Evolutionary conservation across 2,329 filamentous ascomycete species (phyloP).

Genomic region (Colletotrichum costaricense): DNA sequence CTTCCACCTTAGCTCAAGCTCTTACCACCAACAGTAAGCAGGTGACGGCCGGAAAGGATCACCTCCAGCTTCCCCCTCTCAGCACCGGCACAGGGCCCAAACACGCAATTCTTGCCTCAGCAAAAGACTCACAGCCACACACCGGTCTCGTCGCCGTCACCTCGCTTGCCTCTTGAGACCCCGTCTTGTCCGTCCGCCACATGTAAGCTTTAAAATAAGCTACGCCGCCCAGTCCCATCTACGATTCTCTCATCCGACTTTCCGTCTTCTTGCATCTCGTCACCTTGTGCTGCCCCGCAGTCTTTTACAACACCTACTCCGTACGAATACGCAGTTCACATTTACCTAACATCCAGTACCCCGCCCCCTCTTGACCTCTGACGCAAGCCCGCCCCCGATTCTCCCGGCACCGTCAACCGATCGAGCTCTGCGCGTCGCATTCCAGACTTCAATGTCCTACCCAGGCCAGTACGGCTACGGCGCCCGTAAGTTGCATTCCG

Average conservation of each 20-base stretch:
- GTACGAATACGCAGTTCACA: not conserved
- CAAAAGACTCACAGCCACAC: not conserved
- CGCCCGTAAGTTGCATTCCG: slow-evolving; percentile 42
- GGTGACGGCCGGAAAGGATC: slow-evolving; percentile 6
- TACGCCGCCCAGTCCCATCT: not conserved
- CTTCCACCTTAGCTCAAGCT: not conserved
- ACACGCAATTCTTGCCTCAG: slow-evolving; percentile 11
- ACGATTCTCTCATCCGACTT: not conserved
- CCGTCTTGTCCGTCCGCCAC: not conserved
- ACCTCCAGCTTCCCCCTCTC: not conserved
- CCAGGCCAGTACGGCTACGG: slow-evolving; percentile 48
- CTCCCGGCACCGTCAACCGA: slow-evolving; percentile 6
- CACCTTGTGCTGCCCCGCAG: slow-evolving; percentile 10
- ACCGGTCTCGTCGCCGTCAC: not conserved
- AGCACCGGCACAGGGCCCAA: not conserved
- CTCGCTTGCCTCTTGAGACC: not conserved
- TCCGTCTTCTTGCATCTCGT: not conserved
- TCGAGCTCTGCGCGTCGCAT: slow-evolving; percentile 24
- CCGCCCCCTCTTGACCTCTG: slow-evolving; percentile 12
- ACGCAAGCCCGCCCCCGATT: slow-evolving; percentile 22
- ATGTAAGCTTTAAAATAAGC: slow-evolving; percentile 9
- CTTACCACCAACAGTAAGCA: not conserved
- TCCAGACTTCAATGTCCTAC: slow-evolving; percentile 45
- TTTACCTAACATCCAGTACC: not conserved
- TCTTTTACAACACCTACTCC: not conserved